These are phyloP conservation scores for Termitomyces sp. DNA, from an alignment of 768 basidiomycete genomes.

Conservation along the genomic window DNA sequence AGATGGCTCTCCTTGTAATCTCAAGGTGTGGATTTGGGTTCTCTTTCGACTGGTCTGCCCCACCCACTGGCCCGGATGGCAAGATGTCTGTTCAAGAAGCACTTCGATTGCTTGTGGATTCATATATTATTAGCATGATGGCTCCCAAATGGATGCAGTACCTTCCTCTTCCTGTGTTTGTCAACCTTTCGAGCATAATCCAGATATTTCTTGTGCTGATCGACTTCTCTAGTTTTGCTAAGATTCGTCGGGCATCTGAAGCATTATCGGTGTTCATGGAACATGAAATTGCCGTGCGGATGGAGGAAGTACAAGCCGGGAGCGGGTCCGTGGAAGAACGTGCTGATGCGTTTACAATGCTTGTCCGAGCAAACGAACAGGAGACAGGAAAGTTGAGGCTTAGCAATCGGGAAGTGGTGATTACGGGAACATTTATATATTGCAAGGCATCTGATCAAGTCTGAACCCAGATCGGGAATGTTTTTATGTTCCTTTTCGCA, in stretches of 20 bases:
- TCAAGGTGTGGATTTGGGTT: constrained; percentile 42
- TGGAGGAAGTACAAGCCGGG: constrained; percentile 17
- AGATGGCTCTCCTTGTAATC: constrained; percentile 38
- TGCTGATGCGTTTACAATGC: constrained; percentile 34
- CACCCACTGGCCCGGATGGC: constrained; percentile 28
- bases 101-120: constrained; percentile 26
- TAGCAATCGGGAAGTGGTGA: constrained; percentile 34
- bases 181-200: neutral
- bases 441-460: neutral
- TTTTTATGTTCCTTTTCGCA: constrained; percentile 48
- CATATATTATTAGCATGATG: constrained; percentile 1
- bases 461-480: constrained; percentile 40
- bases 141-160: constrained; percentile 6
- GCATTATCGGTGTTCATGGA: constrained; percentile 31
- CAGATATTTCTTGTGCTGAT: neutral
- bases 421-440: neutral
- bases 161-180: constrained; percentile 10
- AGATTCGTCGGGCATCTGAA: constrained; percentile 21
- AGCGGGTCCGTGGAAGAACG: constrained; percentile 1
- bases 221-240: constrained; percentile 18
- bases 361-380: constrained; percentile 40
- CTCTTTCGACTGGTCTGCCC: constrained; percentile 31
- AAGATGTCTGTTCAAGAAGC: constrained; percentile 31
- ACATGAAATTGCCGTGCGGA: constrained; percentile 26
- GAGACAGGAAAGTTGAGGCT: constrained; percentile 33